phyloP scores from a whole-genome alignment of 768 basidiomycete genomes.

The Mycena kentingensis region DNA sequence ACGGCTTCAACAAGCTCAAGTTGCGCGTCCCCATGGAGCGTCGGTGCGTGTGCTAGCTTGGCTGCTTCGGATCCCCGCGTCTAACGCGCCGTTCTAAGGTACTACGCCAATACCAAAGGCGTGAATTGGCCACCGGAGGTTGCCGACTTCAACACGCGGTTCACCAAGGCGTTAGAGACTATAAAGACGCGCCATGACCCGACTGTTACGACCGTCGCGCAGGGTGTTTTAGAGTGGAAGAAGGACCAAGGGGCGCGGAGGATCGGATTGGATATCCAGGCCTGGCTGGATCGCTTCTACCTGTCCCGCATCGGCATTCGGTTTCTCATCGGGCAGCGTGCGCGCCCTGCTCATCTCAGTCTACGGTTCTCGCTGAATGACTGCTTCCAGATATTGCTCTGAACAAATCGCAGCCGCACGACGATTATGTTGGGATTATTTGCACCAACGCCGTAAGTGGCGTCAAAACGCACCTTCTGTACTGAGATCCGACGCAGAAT shows the following conservation, averaged over 20 bases:
- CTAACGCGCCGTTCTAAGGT: conserved; percentile 47
- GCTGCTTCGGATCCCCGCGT: conserved; percentile 8
- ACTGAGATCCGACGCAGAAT: conserved; percentile 49
- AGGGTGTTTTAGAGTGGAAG: conserved; percentile 98
- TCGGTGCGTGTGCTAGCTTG: conserved; percentile 50
- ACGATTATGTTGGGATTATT: conserved; percentile 95
- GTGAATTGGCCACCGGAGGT: conserved; percentile 90
- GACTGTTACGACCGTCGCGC: conserved; percentile 95
- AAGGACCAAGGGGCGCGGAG: conserved; percentile 63
- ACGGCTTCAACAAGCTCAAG: conserved; percentile 53
- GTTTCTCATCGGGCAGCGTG: conserved; percentile 95
- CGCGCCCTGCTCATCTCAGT: no score
- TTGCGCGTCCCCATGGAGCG: conserved; percentile 83
- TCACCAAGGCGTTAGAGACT: conserved; percentile 82
- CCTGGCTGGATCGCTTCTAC: conserved; percentile 97
- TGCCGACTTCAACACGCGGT: conserved; percentile 87
- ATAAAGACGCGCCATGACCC: conserved; percentile 97
- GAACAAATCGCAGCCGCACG: conserved; percentile 87
- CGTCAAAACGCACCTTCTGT: neutral
- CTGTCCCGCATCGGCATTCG: conserved; percentile 95
- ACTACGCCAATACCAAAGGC: conserved; percentile 76
- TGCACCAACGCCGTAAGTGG: conserved; percentile 82
- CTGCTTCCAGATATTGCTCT: conserved; percentile 78
- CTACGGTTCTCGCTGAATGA: no score
- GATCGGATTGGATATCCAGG: conserved; percentile 87